Conservation (phyloP, 2,329 filamentous ascomycete species). For the Raffaelea arxii region DNA sequence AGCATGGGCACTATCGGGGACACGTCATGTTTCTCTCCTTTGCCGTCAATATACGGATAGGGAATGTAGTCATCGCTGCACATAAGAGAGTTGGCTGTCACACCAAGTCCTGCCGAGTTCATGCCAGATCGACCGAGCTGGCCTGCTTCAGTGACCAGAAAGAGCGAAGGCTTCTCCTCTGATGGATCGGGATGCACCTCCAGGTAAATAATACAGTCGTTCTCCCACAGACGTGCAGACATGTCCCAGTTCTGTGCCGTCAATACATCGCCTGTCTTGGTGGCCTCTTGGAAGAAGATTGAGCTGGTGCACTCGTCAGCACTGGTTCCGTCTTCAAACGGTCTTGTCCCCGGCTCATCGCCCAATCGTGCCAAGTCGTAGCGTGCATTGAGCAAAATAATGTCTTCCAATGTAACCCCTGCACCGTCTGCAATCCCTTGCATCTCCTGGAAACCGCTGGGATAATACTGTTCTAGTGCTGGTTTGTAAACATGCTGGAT, state of each 20-base stretch:
- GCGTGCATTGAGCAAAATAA: slow-evolving; percentile 16
- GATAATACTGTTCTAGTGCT: slow-evolving; percentile 13
- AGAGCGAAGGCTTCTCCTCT: slow-evolving; percentile 14
- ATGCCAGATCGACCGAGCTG: slow-evolving; percentile 18
- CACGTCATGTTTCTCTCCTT: slow-evolving; percentile 1
- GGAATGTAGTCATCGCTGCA: slow-evolving; percentile 16
- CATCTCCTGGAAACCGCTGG: slow-evolving; percentile 9
- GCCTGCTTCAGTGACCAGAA: slow-evolving; percentile 20
- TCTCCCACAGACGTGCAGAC: slow-evolving; percentile 11
- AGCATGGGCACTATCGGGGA: slow-evolving; percentile 9
- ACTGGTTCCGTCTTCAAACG: not conserved
- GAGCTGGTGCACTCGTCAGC: slow-evolving; percentile 11
- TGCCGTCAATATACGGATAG: slow-evolving; percentile 2
- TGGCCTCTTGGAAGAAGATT: slow-evolving; percentile 8
- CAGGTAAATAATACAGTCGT: slow-evolving; percentile 18
- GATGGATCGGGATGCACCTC: slow-evolving; percentile 14
- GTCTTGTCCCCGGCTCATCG: slow-evolving; percentile 2
- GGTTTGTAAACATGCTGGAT: slow-evolving; percentile 16
- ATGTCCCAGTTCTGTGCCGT: slow-evolving; percentile 14
- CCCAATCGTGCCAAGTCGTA: slow-evolving; percentile 14
- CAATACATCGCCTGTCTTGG: slow-evolving; percentile 4
- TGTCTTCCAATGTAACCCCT: slow-evolving; percentile 12
- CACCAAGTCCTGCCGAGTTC: slow-evolving; percentile 18
- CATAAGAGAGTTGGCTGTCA: slow-evolving; percentile 18
- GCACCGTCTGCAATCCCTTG: slow-evolving; percentile 17